A percentile compares a stretch with the other conserved stretches of the same genome.
These are phyloP conservation scores for Thelonectria rubi DNA, from an alignment of 2,329 filamentous ascomycete species.

Conservation along the genomic window DNA sequence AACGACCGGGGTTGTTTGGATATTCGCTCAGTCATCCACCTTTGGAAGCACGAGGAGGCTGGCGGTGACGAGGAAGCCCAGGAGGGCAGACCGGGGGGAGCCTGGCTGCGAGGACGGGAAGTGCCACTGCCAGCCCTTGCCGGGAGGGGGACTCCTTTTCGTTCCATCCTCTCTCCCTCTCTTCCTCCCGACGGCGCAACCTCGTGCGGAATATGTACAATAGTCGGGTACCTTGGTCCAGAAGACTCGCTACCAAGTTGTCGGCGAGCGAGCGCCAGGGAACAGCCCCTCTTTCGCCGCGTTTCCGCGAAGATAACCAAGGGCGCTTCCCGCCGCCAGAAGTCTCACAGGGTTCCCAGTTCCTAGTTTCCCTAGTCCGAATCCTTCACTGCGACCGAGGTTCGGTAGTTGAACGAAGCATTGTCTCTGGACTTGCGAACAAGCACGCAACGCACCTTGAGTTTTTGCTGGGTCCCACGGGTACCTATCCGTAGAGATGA, in stretches of 20 bases:
- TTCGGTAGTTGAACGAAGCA: conserved; percentile 34
- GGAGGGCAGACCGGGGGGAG: conserved; percentile 24
- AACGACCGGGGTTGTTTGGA: conserved; percentile 37
- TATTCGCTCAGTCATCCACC: conserved; percentile 36
- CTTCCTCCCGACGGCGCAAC: neutral
- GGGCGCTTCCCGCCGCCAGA: conserved; percentile 17
- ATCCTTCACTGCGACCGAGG: conserved; percentile 31
- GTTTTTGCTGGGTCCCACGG: neutral
- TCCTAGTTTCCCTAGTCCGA: conserved; percentile 7
- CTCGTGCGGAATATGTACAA: neutral
- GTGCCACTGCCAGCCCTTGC: conserved; percentile 6
- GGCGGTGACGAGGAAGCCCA: conserved; percentile 30
- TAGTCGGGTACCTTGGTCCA: conserved; percentile 1
- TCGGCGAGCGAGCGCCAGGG: conserved; percentile 15
- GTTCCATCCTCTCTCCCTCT: neutral
- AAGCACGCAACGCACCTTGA: neutral
- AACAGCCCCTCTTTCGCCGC: conserved; percentile 18
- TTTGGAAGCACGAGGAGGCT: conserved; percentile 28
- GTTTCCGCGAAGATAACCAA: conserved; percentile 19
- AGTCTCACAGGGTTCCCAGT: neutral
- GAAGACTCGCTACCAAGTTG: conserved; percentile 17
- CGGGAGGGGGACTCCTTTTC: neutral
- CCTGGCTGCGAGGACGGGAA: conserved; percentile 18
- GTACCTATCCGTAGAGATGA: neutral
- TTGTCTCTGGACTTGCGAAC: neutral